Conservation (phyloP, 805 yeast species). For the Millerozyma miso region DNA sequence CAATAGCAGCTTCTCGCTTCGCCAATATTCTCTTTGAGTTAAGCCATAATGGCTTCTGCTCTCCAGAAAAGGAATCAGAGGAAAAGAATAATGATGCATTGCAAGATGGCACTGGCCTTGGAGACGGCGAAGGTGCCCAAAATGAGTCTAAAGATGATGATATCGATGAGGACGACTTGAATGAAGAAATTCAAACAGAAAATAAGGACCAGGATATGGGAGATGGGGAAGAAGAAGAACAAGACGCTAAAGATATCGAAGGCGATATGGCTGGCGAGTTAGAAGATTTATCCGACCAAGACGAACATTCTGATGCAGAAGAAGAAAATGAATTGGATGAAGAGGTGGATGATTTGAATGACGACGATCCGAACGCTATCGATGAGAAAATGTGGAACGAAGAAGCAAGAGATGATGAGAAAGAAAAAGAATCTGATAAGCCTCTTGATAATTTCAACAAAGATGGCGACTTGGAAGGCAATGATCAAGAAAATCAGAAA, state of each 20-base stretch:
- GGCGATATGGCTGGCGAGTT: slow-evolving; percentile 96
- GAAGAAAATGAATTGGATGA: slow-evolving; percentile 74
- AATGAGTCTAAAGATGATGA: slow-evolving; percentile 81
- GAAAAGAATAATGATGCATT: slow-evolving; percentile 57
- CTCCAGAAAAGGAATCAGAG: slow-evolving; percentile 76
- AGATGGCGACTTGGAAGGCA: slow-evolving; percentile 46
- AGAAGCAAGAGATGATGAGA: slow-evolving; percentile 68
- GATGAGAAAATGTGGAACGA: slow-evolving; percentile 99
- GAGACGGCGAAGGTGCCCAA: slow-evolving; percentile 87
- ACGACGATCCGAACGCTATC: slow-evolving; percentile 87
- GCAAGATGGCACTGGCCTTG: slow-evolving; percentile 87
- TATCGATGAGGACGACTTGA: slow-evolving; percentile 86
- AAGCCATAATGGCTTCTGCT: slow-evolving; percentile 83
- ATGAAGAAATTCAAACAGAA: slow-evolving; percentile 70
- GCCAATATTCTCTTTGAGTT: slow-evolving; percentile 52
- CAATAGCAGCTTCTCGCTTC: slow-evolving; percentile 61
- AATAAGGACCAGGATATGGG: slow-evolving; percentile 60
- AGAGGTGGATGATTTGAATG: slow-evolving; percentile 84
- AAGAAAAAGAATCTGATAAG: slow-evolving; percentile 79
- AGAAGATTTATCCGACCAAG: slow-evolving; percentile 73
- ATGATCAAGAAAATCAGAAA: slow-evolving; percentile 42
- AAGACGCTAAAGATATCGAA: slow-evolving; percentile 89
- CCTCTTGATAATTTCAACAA: slow-evolving; percentile 54
- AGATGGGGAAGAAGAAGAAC: slow-evolving; percentile 63
- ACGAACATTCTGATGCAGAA: slow-evolving; percentile 44